phyloP scores from a whole-genome alignment of 139 green algal genomes.

The Dunaliella primolecta region DNA sequence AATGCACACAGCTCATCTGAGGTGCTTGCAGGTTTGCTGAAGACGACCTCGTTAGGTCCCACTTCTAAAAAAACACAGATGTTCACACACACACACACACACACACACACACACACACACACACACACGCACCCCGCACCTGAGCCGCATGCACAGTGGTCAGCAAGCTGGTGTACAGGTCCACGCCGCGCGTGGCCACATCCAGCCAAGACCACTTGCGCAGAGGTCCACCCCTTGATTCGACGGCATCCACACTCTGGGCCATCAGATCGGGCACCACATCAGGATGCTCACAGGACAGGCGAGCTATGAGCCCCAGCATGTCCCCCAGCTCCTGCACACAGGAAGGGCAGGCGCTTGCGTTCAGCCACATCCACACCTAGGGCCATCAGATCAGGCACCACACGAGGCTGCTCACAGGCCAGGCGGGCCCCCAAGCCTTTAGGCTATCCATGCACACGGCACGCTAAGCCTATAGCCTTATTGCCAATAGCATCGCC shows the following conservation, averaged over 20 bases:
- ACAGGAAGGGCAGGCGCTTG: not conserved
- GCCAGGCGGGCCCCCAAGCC: conserved; percentile 15
- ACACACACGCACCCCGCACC: not conserved
- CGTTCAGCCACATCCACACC: not conserved
- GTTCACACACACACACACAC: not conserved
- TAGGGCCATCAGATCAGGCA: conserved; percentile 6
- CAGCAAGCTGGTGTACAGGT: not conserved
- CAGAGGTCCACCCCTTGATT: not conserved
- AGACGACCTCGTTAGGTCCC: no score
- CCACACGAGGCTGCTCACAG: not conserved
- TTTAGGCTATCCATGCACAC: no score
- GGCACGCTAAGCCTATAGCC: no score
- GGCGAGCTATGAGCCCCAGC: not conserved
- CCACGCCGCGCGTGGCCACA: not conserved
- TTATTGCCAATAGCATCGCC: no score
- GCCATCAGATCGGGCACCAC: not conserved
- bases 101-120: not conserved
- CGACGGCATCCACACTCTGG: not conserved
- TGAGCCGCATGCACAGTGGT: not conserved
- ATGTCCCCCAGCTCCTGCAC: not conserved
- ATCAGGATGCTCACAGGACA: not conserved
- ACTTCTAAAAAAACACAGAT: not conserved
- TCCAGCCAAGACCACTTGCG: conserved; percentile 18
- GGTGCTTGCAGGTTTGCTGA: no score
- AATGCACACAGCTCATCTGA: no score